Percentiles rank a stretch among this genome's conserved stretches.
Conservation (phyloP, 2,329 filamentous ascomycete genomes). For the Nannizzia gypsea region DNA sequence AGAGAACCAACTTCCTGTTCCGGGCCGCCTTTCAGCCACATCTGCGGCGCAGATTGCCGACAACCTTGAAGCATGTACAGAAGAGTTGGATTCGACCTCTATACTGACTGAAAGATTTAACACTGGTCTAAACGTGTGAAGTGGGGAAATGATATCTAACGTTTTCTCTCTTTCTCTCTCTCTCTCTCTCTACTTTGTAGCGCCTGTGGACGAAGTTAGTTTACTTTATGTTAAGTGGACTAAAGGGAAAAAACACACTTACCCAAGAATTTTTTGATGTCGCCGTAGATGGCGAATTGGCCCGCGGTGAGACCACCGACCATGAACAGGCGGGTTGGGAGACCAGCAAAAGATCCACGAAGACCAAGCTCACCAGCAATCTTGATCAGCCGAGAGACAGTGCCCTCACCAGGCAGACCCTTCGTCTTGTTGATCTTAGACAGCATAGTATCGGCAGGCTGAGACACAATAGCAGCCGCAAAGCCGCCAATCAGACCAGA, state of each 20-base stretch:
- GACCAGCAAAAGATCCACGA: slow-evolving; percentile 65
- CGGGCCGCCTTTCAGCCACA: too few species aligned
- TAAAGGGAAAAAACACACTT: background rate
- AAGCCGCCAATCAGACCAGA: slow-evolving; percentile 80
- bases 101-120: background rate
- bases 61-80: background rate
- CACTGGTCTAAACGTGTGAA: background rate
- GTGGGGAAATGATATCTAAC: background rate
- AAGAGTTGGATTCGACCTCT: background rate
- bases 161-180: too few species aligned
- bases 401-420: slow-evolving; percentile 75
- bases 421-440: slow-evolving; percentile 94
- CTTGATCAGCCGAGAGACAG: slow-evolving; percentile 69
- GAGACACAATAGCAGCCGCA: slow-evolving; percentile 74
- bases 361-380: slow-evolving; percentile 77
- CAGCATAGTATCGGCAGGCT: slow-evolving; percentile 88
- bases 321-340: slow-evolving; percentile 68
- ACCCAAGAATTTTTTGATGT: slow-evolving; percentile 17
- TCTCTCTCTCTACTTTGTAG: background rate
- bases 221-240: background rate
- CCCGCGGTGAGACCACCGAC: slow-evolving; percentile 63
- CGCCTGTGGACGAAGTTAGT: background rate
- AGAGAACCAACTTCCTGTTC: too few species aligned
- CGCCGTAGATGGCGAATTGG: slow-evolving; percentile 76
- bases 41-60: too few species aligned